A percentile compares a stretch with the other conserved stretches of the same genome.
Evolutionary conservation across 2,329 filamentous ascomycete species (phyloP).

Genomic region (Aspergillus sp.): DNA sequence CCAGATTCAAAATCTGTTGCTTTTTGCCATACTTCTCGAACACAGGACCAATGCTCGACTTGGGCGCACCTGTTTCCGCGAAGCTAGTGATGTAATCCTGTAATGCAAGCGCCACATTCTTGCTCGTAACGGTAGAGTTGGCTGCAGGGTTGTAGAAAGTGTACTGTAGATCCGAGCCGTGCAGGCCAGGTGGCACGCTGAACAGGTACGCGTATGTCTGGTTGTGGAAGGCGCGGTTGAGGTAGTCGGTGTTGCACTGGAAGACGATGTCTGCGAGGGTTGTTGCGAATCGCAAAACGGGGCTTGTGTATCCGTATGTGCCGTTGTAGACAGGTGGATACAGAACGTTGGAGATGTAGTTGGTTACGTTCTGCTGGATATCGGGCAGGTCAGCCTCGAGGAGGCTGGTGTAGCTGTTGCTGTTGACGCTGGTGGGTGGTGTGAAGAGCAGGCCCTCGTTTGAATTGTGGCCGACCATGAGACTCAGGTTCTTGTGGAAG

Average conservation of each 20-base stretch:
- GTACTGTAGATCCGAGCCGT: constrained; percentile 47
- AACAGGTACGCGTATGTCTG: constrained; percentile 50
- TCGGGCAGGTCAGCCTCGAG: constrained; percentile 18
- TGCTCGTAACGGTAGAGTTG: constrained; percentile 18
- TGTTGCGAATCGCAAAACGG: constrained; percentile 37
- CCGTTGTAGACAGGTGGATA: constrained; percentile 49
- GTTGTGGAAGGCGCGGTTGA: constrained; percentile 45
- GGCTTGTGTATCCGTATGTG: constrained; percentile 39
- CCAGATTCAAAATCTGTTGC: constrained; percentile 40
- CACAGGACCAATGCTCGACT: constrained; percentile 27
- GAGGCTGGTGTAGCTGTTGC: constrained; percentile 13
- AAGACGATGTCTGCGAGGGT: constrained; percentile 41
- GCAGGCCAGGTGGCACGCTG: constrained; percentile 46
- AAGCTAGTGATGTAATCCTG: constrained; percentile 36
- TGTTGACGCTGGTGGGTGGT: constrained; percentile 24
- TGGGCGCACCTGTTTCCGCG: constrained; percentile 28
- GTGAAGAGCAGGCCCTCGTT: constrained; percentile 40
- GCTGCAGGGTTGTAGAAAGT: constrained; percentile 45
- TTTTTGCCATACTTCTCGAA: constrained; percentile 45
- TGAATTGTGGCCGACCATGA: constrained; percentile 43
- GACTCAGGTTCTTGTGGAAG: constrained; percentile 38
- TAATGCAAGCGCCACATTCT: constrained; percentile 26
- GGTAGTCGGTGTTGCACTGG: constrained; percentile 49
- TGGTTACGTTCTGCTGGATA: constrained; percentile 20
- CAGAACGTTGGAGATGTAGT: constrained; percentile 42